phyloP scores from a whole-genome alignment of 495 filamentous ascomycete species.

The Podospora tetraspora region DNA sequence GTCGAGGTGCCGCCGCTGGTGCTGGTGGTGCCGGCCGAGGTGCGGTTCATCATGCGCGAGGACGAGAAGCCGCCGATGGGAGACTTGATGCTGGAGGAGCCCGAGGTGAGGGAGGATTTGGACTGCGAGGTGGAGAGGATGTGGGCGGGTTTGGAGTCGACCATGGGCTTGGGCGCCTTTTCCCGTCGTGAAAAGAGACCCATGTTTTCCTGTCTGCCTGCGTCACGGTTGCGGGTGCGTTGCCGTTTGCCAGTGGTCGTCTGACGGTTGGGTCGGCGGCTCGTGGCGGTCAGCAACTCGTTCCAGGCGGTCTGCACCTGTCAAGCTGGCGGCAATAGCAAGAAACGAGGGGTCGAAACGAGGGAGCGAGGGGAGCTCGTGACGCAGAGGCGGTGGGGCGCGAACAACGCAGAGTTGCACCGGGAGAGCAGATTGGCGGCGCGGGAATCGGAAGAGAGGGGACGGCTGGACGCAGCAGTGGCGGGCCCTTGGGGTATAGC shows the following conservation, averaged over 20 bases:
- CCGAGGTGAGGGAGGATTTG: conserved; percentile 32
- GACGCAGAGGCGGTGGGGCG: conserved; percentile 9
- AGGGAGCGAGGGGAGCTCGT: conserved; percentile 1
- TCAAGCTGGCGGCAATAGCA: not conserved
- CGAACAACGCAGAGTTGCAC: conserved; percentile 7
- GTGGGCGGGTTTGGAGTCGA: conserved; percentile 22
- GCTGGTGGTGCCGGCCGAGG: conserved; percentile 34
- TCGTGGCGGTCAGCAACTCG: conserved; percentile 7
- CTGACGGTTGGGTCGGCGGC: conserved; percentile 16
- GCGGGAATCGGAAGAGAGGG: not conserved
- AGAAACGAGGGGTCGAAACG: conserved; percentile 1
- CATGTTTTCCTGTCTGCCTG: conserved; percentile 27
- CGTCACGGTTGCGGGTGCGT: conserved; percentile 3
- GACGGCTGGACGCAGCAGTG: not conserved
- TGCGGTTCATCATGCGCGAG: conserved; percentile 33
- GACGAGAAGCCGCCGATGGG: conserved; percentile 25
- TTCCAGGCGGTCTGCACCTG: not conserved
- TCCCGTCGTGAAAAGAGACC: conserved; percentile 49
- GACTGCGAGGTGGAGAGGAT: conserved; percentile 28
- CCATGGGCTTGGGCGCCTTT: conserved; percentile 41
- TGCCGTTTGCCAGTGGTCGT: conserved; percentile 12
- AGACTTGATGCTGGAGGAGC: conserved; percentile 32
- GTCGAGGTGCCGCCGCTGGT: conserved; percentile 36
- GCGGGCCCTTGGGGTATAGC: not conserved
- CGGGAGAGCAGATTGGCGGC: conserved; percentile 1